Conservation (phyloP, 1,284 basidiomycete species). For the Microbotryomycetes sp. region DNA sequence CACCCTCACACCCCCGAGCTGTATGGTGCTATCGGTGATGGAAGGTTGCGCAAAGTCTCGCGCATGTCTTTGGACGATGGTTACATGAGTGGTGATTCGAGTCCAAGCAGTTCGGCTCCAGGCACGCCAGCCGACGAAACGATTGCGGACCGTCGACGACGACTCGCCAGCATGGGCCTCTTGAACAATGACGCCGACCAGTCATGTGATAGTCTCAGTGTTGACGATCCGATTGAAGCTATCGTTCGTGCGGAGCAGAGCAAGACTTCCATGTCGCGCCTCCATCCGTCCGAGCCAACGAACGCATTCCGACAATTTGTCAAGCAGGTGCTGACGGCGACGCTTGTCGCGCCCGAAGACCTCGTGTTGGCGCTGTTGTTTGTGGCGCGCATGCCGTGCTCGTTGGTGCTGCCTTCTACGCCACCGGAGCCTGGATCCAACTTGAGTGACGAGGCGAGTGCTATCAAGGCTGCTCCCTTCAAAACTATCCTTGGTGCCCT, state of each 20-base stretch:
- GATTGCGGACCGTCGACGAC: slow-evolving; percentile 13
- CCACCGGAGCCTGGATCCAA: slow-evolving; percentile 28
- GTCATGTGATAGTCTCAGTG: neutral
- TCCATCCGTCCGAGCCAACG: slow-evolving; percentile 15
- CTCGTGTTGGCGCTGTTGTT: slow-evolving; percentile 32
- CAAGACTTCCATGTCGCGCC: neutral
- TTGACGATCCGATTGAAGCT: neutral
- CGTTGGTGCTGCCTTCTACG: slow-evolving; percentile 28
- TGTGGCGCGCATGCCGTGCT: slow-evolving; percentile 26
- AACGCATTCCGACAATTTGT: slow-evolving; percentile 31
- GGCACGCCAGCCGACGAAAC: slow-evolving; percentile 26
- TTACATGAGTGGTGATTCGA: slow-evolving; percentile 21
- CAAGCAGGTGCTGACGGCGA: slow-evolving; percentile 33
- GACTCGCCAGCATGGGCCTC: slow-evolving; percentile 25
- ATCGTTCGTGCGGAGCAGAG: neutral
- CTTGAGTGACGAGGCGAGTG: slow-evolving; percentile 19
- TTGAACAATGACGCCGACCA: neutral
- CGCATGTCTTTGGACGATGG: slow-evolving; percentile 10
- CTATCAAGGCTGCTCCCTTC: slow-evolving; percentile 34
- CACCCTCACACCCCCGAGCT: slow-evolving; percentile 16
- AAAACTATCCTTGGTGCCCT: slow-evolving; percentile 35
- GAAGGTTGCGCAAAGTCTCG: slow-evolving; percentile 20
- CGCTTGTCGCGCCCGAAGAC: slow-evolving; percentile 35
- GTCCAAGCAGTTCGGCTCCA: slow-evolving; percentile 29
- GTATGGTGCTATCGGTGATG: slow-evolving; percentile 35